Evolutionary conservation across 202 grass and related monocot genomes (phyloP).

Genomic region (Musa balbisiana): DNA sequence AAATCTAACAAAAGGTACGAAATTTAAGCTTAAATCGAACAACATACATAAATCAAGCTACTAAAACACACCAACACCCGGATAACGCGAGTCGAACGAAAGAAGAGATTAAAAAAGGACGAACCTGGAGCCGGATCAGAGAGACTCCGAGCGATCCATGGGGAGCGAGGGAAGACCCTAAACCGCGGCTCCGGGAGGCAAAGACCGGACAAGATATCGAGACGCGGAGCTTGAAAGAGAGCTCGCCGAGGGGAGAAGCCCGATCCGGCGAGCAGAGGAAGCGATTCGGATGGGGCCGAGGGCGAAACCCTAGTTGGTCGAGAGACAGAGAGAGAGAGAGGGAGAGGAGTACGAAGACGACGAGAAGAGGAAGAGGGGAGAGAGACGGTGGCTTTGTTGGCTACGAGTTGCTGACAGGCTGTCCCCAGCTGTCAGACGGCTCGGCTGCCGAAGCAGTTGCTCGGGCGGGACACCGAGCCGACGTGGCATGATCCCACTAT

Average conservation of each 20-base stretch:
- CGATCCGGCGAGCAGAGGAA: background rate
- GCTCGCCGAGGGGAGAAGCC: background rate
- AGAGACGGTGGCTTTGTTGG: constrained; percentile 26
- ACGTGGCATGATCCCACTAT: constrained; percentile 30
- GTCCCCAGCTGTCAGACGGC: constrained; percentile 87
- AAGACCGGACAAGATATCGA: background rate
- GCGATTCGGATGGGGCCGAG: background rate
- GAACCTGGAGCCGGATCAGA: background rate
- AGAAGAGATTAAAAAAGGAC: background rate
- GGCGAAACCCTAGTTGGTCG: background rate
- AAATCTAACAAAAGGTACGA: no score
- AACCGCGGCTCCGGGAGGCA: background rate
- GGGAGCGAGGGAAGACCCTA: background rate
- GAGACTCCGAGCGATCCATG: background rate
- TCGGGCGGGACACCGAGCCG: constrained; percentile 29
- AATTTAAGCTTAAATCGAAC: no score
- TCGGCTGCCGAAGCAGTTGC: constrained; percentile 42
- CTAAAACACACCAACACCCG: no score
- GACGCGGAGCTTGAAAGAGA: background rate
- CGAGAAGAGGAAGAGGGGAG: background rate
- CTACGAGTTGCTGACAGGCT: constrained; percentile 71
- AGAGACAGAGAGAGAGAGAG: constrained; percentile 5
- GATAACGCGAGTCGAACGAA: background rate
- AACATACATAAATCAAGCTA: no score
- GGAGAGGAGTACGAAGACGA: background rate